A percentile compares a stretch with the other conserved stretches of the same genome.
Evolutionary conservation across 2,329 filamentous ascomycete species (phyloP).

Genomic region (Xylaria arbuscula): DNA sequence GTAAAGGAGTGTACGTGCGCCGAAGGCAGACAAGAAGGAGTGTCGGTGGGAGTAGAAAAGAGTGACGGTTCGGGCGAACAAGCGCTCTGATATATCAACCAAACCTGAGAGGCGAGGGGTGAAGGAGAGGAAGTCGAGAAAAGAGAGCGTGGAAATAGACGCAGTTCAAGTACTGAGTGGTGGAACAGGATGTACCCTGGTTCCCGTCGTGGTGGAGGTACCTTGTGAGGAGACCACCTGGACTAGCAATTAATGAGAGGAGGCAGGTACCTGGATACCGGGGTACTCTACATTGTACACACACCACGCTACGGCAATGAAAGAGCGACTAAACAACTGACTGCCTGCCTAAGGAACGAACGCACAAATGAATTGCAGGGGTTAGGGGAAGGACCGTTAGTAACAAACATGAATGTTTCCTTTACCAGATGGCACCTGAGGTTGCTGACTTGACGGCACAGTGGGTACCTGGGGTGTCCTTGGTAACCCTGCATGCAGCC

Average conservation of each 20-base stretch:
- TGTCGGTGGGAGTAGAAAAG: slow-evolving; percentile 45
- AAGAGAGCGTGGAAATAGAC: slow-evolving; percentile 28
- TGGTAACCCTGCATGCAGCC: slow-evolving; percentile 6
- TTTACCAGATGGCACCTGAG: background rate
- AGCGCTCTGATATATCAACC: slow-evolving; percentile 42
- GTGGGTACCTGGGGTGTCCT: slow-evolving; percentile 12
- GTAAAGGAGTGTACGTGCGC: slow-evolving; percentile 48
- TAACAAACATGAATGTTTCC: slow-evolving; percentile 18
- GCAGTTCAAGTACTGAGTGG: slow-evolving; percentile 26
- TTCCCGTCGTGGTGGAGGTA: background rate
- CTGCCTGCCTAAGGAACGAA: background rate
- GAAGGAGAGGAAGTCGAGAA: slow-evolving; percentile 32
- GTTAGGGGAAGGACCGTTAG: slow-evolving; percentile 6
- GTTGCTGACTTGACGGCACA: slow-evolving; percentile 15
- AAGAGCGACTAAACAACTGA: slow-evolving; percentile 11
- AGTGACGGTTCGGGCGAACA: slow-evolving; percentile 45
- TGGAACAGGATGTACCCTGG: slow-evolving; percentile 31
- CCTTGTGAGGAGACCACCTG: background rate
- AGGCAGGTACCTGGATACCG: background rate
- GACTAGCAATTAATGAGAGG: background rate
- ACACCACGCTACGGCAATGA: background rate
- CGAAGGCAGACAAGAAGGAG: slow-evolving; percentile 45
- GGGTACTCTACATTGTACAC: background rate
- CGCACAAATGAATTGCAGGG: slow-evolving; percentile 16
- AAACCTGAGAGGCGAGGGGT: slow-evolving; percentile 38